These are phyloP conservation scores for Gremmenia infestans DNA, from an alignment of 2,329 filamentous ascomycete genomes.

Conservation along the genomic window DNA sequence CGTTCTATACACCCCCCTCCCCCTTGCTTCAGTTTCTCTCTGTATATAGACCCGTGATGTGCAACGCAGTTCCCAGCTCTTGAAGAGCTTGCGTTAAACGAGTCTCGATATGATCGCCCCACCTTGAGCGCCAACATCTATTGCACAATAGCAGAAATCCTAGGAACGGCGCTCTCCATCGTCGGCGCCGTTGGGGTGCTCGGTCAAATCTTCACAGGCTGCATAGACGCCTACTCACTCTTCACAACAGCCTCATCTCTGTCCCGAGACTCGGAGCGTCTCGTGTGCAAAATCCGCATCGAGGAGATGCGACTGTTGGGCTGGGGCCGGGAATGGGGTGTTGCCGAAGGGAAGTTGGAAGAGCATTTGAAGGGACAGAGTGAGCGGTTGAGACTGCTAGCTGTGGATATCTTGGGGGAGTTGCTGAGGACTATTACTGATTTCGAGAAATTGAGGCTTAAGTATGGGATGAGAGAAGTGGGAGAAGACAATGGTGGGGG, in stretches of 20 bases:
- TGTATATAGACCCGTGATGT: background rate
- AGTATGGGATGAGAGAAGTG: constrained; percentile 36
- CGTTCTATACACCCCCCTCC: background rate
- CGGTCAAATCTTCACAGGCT: constrained; percentile 44
- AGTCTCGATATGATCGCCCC: background rate
- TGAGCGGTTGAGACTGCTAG: constrained; percentile 33
- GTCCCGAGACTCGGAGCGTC: constrained; percentile 39
- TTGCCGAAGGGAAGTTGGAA: constrained; percentile 41
- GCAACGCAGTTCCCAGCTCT: background rate
- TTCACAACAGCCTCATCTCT: constrained; percentile 40
- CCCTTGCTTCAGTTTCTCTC: background rate
- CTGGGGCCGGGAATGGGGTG: constrained; percentile 45
- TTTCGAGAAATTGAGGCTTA: constrained; percentile 38
- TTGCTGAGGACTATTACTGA: constrained; percentile 42
- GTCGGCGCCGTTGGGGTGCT: constrained; percentile 41
- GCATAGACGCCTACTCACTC: constrained; percentile 42
- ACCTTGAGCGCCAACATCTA: background rate
- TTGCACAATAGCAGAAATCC: constrained; percentile 34
- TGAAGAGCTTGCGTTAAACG: background rate
- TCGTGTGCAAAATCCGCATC: constrained; percentile 45
- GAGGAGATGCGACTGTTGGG: constrained; percentile 45
- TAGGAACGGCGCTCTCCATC: constrained; percentile 39
- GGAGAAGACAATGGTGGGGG: too few species aligned
- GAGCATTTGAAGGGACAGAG: constrained; percentile 36
- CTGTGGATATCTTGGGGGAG: constrained; percentile 39